phyloP scores from a whole-genome alignment of 1,284 basidiomycete genomes.

The Ustilago tritici region DNA sequence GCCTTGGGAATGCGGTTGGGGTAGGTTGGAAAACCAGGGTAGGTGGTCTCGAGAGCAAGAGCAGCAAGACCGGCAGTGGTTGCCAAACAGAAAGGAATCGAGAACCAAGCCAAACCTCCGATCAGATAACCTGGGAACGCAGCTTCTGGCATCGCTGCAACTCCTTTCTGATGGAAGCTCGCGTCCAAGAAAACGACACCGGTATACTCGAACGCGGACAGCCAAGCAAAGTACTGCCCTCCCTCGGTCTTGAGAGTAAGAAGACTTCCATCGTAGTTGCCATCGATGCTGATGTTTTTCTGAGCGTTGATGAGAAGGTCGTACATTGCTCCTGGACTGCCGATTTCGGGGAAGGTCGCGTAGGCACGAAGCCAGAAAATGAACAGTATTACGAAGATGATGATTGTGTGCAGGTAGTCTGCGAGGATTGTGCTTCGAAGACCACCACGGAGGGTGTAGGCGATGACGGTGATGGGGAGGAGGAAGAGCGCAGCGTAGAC shows the following conservation, averaged over 20 bases:
- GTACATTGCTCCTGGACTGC: constrained; percentile 55
- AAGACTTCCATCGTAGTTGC: constrained; percentile 53
- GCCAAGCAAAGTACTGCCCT: constrained; percentile 59
- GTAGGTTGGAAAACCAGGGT: constrained; percentile 58
- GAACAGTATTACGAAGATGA: constrained; percentile 64
- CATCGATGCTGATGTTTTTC: constrained; percentile 26
- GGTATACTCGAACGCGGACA: constrained; percentile 56
- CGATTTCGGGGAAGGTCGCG: constrained; percentile 55
- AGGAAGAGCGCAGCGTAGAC: constrained; percentile 56
- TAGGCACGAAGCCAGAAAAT: constrained; percentile 56
- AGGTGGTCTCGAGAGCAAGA: constrained; percentile 58
- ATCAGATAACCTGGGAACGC: constrained; percentile 61
- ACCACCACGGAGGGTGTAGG: constrained; percentile 60
- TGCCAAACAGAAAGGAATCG: constrained; percentile 59
- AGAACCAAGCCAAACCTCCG: constrained; percentile 62
- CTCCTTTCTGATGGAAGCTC: constrained; percentile 59
- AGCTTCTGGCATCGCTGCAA: constrained; percentile 57
- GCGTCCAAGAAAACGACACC: constrained; percentile 60
- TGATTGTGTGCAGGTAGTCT: constrained; percentile 62
- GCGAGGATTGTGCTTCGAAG: constrained; percentile 57
- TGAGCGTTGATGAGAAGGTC: constrained; percentile 42
- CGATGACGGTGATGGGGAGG: constrained; percentile 56
- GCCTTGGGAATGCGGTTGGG: constrained; percentile 51
- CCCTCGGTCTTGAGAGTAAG: constrained; percentile 58
- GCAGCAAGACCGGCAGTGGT: constrained; percentile 61